Evolutionary conservation across 345 rosid genomes (phyloP).

Genomic region (Populus euphratica): DNA sequence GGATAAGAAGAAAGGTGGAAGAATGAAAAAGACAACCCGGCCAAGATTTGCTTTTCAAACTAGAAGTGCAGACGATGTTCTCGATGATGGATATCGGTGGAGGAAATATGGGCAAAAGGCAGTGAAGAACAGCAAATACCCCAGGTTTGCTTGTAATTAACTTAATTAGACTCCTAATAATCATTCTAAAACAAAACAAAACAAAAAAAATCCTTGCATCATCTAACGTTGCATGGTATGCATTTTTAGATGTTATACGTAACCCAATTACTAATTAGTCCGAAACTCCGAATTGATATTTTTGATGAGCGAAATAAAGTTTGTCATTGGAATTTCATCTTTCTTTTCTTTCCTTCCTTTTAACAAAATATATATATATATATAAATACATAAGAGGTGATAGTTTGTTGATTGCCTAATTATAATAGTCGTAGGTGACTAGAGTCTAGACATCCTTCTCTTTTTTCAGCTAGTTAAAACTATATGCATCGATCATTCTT

Average conservation of each 20-base stretch:
- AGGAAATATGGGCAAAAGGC: conserved; percentile 72
- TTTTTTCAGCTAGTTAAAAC: too few species aligned
- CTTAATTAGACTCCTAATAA: too few species aligned
- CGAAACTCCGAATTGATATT: not conserved
- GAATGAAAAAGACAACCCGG: conserved; percentile 32
- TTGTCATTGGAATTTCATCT: too few species aligned
- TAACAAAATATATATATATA: too few species aligned
- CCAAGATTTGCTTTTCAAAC: conserved; percentile 71
- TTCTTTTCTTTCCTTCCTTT: too few species aligned
- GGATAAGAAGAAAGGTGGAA: conserved; percentile 31
- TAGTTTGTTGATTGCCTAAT: too few species aligned
- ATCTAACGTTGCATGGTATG: conserved; percentile 2
- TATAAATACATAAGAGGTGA: too few species aligned
- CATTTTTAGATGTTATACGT: not conserved
- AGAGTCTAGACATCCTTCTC: too few species aligned
- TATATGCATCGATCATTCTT: too few species aligned
- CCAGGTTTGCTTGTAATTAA: conserved; percentile 44
- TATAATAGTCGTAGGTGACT: too few species aligned
- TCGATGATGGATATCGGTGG: conserved; percentile 78
- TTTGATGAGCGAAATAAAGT: not conserved
- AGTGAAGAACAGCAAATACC: conserved; percentile 56
- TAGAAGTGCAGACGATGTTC: conserved; percentile 57
- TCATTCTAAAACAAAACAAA: not conserved
- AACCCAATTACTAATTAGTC: not conserved
- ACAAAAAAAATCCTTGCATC: not conserved